Evolutionary conservation across 2,329 filamentous ascomycete species (phyloP), one percentile per base, ranked within the genome.

Genomic region (Fusarium continuum): DNA sequence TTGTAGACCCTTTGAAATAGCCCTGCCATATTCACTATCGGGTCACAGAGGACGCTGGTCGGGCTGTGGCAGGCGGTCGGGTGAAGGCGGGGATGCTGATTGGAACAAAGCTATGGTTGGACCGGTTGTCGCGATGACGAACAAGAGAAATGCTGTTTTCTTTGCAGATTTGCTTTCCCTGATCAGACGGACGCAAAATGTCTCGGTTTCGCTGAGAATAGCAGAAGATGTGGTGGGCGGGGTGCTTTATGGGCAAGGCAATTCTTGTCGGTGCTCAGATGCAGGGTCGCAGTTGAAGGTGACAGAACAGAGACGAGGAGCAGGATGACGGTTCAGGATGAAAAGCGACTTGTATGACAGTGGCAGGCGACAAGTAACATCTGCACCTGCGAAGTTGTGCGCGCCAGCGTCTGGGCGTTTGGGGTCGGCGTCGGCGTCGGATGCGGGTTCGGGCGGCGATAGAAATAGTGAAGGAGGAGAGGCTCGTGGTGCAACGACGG

Each of bases 1-100:
- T 98, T 95, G 84, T 98, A 98, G 78, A 99, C 89, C 80, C 89
- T 90, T 75, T 90, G 91, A 79, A 99, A 96, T 77, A 99, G 82
- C 71, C 92, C 91, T 73, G 92, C 91, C 93, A 98, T 98, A 38
- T 79, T 72, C 57, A 57, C 59, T 65, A 52, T 68, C 61, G 53
- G 55, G 51, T 38, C 48, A 56, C 69, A 49, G 51, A 65, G 48
- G 32, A 56, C 47, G 58, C 56, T 65, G 49, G 31, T 70, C 63
- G 62, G 53, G 61, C 57, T 61, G 62, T 45, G 55, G 63, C 49
- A 66, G 64, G 61, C 53, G 54, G 61, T 69, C 68, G 68, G 64
- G 65, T 62, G 66, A 64, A 61, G 66, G 66, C 55, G 66, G 68
- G 63, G 68, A 57, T 66, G 57, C 50, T 64, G 60, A 63, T 68